Conservation (phyloP, 805 yeast genomes). For the Yamadazyma ubonensis region DNA sequence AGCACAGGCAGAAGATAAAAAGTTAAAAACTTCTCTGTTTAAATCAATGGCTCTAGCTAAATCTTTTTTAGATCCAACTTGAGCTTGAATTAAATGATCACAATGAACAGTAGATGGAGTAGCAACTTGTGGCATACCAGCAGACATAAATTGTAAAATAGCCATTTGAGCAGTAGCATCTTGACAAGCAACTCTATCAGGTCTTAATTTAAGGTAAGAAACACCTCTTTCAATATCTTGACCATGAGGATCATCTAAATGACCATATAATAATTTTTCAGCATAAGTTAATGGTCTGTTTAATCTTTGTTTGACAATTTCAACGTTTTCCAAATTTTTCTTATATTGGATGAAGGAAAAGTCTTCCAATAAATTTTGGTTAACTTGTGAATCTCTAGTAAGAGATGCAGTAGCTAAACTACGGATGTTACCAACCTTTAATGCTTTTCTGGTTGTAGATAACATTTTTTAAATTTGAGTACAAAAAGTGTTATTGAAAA, state of each 20-base stretch:
- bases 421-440: conserved; percentile 37
- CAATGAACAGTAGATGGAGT: conserved; percentile 97
- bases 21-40: conserved; percentile 93
- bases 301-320: conserved; percentile 78
- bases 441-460: conserved; percentile 37
- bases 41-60: conserved; percentile 81
- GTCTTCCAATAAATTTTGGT: conserved; percentile 77
- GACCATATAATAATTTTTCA: conserved; percentile 93
- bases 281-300: conserved; percentile 91
- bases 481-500: conserved; percentile 3
- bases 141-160: conserved; percentile 91
- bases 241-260: conserved; percentile 88
- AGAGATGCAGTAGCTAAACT: conserved; percentile 53
- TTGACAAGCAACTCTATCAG: conserved; percentile 98
- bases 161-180: conserved; percentile 99
- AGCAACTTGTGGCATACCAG: conserved; percentile 87
- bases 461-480: conserved; percentile 26
- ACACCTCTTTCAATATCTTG: conserved; percentile 84
- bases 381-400: conserved; percentile 70
- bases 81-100: conserved; percentile 97
- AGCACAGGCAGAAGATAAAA: conserved; percentile 84
- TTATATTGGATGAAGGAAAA: conserved; percentile 89
- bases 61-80: conserved; percentile 84
- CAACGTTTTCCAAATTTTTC: conserved; percentile 82
- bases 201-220: conserved; percentile 89